A percentile compares a stretch with the other conserved stretches of the same genome.
Evolutionary conservation across 2,329 filamentous ascomycete species (phyloP).

Genomic region (Penicillium griseofulvum): DNA sequence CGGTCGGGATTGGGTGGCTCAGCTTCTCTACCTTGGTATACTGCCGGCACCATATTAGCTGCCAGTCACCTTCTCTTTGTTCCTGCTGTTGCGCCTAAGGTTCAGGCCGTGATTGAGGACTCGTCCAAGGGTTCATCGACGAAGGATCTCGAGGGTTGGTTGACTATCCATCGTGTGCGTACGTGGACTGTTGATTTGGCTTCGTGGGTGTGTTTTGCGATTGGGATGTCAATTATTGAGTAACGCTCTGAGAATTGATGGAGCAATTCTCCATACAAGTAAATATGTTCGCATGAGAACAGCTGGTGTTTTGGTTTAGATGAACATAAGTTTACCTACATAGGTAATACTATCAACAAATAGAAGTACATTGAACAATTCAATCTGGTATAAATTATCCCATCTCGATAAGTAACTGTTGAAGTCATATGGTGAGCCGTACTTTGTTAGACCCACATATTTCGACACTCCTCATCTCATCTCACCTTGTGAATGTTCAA

Average conservation of each 20-base stretch:
- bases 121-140: not conserved
- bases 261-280: not conserved
- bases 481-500: no score
- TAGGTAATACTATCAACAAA: not conserved
- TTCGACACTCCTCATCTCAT: not conserved
- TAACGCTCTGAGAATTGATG: not conserved
- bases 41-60: not conserved
- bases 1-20: not conserved
- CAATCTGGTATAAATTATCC: no score
- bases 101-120: not conserved
- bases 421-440: not conserved
- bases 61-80: not conserved
- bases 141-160: not conserved
- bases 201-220: not conserved
- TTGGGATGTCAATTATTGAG: not conserved
- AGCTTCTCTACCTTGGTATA: not conserved
- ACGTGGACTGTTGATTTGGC: not conserved
- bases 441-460: constrained; percentile 6
- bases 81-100: not conserved
- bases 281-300: not conserved
- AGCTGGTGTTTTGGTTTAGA: not conserved
- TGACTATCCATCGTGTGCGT: not conserved
- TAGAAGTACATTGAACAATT: no score
- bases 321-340: not conserved
- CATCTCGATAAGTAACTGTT: not conserved